Percentiles rank a stretch among this genome's conserved stretches.
Evolutionary conservation across 2,329 filamentous ascomycete species (phyloP).

Genomic region (Pseudogymnoascus pannorum): DNA sequence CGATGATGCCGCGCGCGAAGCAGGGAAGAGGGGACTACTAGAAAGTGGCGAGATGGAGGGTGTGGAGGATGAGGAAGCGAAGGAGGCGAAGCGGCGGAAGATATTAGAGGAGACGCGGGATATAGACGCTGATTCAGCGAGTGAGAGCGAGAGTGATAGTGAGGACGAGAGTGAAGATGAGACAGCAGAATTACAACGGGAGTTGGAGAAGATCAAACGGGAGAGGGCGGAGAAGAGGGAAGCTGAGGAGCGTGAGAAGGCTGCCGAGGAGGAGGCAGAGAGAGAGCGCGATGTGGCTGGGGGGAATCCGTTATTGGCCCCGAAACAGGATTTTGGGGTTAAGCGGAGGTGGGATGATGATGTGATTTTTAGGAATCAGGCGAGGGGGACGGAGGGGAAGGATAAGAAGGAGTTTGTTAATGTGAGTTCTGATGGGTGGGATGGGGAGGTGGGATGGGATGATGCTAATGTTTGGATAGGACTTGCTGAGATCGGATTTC

Average conservation of each 20-base stretch:
- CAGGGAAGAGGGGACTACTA: constrained; percentile 54
- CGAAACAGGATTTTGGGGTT: constrained; percentile 74
- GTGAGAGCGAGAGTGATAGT: constrained; percentile 52
- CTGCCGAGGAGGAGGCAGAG: constrained; percentile 73
- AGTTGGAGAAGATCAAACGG: constrained; percentile 87
- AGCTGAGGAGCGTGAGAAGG: constrained; percentile 69
- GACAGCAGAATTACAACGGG: constrained; percentile 80
- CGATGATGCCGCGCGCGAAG: constrained; percentile 39
- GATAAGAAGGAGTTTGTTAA: constrained; percentile 96
- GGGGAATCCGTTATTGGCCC: constrained; percentile 75
- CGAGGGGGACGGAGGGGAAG: constrained; percentile 86
- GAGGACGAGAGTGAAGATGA: constrained; percentile 73
- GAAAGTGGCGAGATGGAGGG: constrained; percentile 38
- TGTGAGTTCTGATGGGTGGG: constrained; percentile 43
- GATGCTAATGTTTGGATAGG: constrained; percentile 37
- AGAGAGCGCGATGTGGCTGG: constrained; percentile 82
- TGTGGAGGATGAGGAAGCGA: constrained; percentile 52
- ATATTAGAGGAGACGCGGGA: constrained; percentile 84
- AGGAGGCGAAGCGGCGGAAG: constrained; percentile 74
- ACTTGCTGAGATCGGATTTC: constrained; percentile 89
- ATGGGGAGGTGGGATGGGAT: constrained; percentile 5
- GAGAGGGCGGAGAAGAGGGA: constrained; percentile 74
- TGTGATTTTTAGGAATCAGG: constrained; percentile 98
- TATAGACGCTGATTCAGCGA: constrained; percentile 74
- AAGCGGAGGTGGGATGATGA: constrained; percentile 95